These are phyloP conservation scores for Arthrobotrys iridis DNA, from an alignment of 2,329 filamentous ascomycete genomes.

Conservation along the genomic window DNA sequence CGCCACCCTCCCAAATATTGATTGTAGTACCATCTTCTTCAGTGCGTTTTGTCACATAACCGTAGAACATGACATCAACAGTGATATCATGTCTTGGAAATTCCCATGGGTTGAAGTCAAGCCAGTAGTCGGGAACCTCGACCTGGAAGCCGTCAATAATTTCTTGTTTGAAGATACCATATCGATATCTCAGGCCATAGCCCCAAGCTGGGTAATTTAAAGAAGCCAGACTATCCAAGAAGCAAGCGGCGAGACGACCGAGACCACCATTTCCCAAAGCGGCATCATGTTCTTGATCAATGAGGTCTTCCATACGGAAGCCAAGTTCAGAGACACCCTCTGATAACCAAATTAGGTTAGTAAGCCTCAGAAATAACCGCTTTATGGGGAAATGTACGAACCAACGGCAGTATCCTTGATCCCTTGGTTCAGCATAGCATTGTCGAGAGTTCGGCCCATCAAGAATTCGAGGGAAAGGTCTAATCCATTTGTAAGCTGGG, in stretches of 20 bases:
- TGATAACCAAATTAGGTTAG: slow-evolving; percentile 60
- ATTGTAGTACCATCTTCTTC: slow-evolving; percentile 80
- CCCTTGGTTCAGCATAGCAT: slow-evolving; percentile 96
- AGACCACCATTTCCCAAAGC: slow-evolving; percentile 95
- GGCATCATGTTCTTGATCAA: slow-evolving; percentile 93
- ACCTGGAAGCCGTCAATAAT: slow-evolving; percentile 98
- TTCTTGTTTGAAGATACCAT: slow-evolving; percentile 99
- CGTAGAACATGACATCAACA: slow-evolving; percentile 97
- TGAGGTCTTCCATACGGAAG: slow-evolving; percentile 96
- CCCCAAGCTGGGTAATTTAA: slow-evolving; percentile 97
- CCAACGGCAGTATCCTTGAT: slow-evolving; percentile 84
- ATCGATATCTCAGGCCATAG: slow-evolving; percentile 93
- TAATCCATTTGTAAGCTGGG: slow-evolving; percentile 58
- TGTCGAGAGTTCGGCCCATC: slow-evolving; percentile 96
- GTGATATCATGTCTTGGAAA: slow-evolving; percentile 95
- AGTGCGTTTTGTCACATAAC: slow-evolving; percentile 76
- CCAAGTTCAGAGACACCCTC: slow-evolving; percentile 88
- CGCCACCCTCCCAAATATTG: slow-evolving; percentile 87
- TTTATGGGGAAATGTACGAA: slow-evolving; percentile 62
- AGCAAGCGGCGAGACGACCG: slow-evolving; percentile 92
- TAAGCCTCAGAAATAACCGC: not conserved
- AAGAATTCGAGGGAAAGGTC: slow-evolving; percentile 95
- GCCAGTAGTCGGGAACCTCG: slow-evolving; percentile 98
- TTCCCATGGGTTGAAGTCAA: slow-evolving; percentile 99
- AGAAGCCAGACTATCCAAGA: slow-evolving; percentile 93